Evolutionary conservation across 495 filamentous ascomycete species (phyloP), one percentile per base, ranked within the genome.

Genomic region (Letharia lupina): DNA sequence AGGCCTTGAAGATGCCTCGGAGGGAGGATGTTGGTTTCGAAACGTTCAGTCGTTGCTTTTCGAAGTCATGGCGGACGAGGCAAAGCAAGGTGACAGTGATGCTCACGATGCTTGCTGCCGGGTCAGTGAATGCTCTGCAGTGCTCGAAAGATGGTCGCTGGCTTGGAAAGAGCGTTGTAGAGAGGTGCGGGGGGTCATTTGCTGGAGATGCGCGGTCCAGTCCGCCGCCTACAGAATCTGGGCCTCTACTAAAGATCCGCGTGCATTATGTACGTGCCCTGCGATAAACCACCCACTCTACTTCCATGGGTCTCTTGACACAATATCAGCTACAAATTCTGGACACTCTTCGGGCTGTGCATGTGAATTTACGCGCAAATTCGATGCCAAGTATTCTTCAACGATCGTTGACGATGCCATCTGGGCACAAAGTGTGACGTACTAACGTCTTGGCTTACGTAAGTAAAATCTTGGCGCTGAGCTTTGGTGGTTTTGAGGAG

Each of bases 381-480:
- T 37, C 1, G 4, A 18, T n/a, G 23, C 11, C 45, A 48, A 28
- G 8, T 5, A 0, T 23, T 5, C 31, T 48, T 23, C 28, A 65
- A 65, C 11, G 20, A 28, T 28, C 62, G 5, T 23, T 45, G 23
- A 40, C n/a, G 31, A 41, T 41, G 39, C 12, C 44, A 45, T 39
- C 37, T 20, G n/a, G 28, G 35, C 45, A 39, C 35, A n/a, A 20
- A 41, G n/a, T 61, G 57, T 66, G 64, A 69, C 63, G 67, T 69
- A 65, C 31, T 45, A 48, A 28, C 52, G 23, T 28, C 0, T 1
- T 28, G 23, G 44, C 23, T 42, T 23, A 40, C 18, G 0, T 47
- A 61, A 41, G 3, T 9, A 54, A 52, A 44, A 1, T 11, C 67
- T 69, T 69, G 67, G 67, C 63, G 50, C 37, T 18, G 23, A 57